Evolutionary conservation across 73 alveolate genomes (phyloP).

Genomic region (Blepharisma stoltei): DNA sequence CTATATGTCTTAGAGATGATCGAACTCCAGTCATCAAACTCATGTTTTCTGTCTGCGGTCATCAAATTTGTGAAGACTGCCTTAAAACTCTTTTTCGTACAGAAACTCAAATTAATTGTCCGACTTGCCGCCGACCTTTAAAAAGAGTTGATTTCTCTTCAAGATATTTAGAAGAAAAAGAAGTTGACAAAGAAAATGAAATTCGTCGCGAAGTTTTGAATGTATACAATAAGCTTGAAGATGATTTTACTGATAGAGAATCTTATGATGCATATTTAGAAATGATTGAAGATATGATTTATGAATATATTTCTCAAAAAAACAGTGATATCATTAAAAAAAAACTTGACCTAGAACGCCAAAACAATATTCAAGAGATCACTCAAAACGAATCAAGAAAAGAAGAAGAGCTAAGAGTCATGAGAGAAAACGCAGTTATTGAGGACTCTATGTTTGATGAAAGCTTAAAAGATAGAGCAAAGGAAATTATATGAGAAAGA

Average conservation of each 20-base stretch:
- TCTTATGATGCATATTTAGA: not conserved
- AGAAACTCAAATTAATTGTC: not conserved
- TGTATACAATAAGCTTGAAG: not conserved
- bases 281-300: slow-evolving; percentile 4
- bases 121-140: slow-evolving; percentile 5
- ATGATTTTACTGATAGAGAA: not conserved
- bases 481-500: not conserved
- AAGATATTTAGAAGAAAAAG: slow-evolving; percentile 13
- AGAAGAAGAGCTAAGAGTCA: not conserved
- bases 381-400: not conserved
- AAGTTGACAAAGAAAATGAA: slow-evolving; percentile 10
- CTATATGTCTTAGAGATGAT: not conserved
- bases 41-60: slow-evolving; percentile 16
- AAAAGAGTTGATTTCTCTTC: not conserved
- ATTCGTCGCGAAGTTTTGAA: not conserved
- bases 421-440: not conserved
- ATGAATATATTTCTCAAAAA: not conserved
- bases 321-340: not conserved
- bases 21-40: not conserved
- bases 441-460: slow-evolving; percentile 3
- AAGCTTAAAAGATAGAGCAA: not conserved
- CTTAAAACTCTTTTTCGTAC: slow-evolving; percentile 11
- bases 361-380: not conserved
- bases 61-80: slow-evolving; percentile 15
- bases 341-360: not conserved